These are phyloP conservation scores for Bothriochloa decipiens DNA, from an alignment of 176 grass and related monocot genomes.

Conservation along the genomic window DNA sequence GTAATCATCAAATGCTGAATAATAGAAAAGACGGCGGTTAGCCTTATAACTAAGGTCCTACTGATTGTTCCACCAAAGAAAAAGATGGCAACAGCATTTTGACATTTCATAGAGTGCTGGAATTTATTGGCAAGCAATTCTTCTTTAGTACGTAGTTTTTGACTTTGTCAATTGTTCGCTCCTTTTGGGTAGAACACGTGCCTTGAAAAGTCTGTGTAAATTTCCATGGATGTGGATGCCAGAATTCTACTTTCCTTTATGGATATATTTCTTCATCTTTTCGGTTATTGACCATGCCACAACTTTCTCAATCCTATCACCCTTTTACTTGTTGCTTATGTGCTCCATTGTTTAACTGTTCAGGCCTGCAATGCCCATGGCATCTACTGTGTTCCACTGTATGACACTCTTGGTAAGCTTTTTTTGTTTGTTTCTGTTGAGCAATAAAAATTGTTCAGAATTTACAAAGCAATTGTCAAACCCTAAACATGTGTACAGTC, in stretches of 20 bases:
- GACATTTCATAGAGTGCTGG: not conserved
- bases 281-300: not conserved
- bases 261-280: constrained; percentile 1
- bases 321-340: constrained; percentile 10
- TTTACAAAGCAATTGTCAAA: constrained; percentile 29
- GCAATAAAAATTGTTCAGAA: not conserved
- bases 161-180: not conserved
- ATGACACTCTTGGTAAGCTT: constrained; percentile 89
- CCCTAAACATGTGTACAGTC: not conserved
- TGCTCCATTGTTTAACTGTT: constrained; percentile 31
- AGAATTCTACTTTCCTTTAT: not conserved
- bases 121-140: not conserved
- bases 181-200: not conserved
- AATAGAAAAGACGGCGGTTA: not conserved
- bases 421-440: constrained; percentile 23
- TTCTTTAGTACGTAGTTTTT: not conserved
- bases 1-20: not conserved
- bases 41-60: not conserved
- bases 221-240: not conserved
- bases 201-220: not conserved
- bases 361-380: constrained; percentile 97
- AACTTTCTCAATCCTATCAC: not conserved
- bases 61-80: not conserved
- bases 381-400: constrained; percentile 89
- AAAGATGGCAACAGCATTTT: not conserved